Conservation (phyloP, 768 basidiomycete species). For the Boletellus sp. region DNA sequence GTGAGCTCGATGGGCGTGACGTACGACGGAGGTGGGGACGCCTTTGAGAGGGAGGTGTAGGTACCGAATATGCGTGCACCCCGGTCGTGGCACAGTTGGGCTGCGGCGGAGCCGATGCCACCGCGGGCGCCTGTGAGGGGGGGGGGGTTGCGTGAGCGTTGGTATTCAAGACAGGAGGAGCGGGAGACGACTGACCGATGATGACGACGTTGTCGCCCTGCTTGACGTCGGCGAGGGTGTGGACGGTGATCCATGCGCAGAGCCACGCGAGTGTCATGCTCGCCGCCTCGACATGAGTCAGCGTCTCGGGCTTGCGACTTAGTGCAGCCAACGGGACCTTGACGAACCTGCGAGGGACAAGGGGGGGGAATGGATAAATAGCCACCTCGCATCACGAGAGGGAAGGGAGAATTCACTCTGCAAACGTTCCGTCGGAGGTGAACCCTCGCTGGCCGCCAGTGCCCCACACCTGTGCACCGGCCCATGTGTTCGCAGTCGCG, state of each 20-base stretch:
- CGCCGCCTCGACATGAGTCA: constrained; percentile 26
- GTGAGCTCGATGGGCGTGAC: constrained; percentile 32
- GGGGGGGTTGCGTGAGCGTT: background rate
- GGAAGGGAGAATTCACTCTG: constrained; percentile 24
- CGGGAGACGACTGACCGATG: constrained; percentile 17
- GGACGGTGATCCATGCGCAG: constrained; percentile 36
- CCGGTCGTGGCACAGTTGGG: constrained; percentile 30
- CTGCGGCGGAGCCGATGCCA: constrained; percentile 33
- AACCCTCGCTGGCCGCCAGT: constrained; percentile 33
- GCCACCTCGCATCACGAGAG: background rate
- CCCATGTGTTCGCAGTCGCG: constrained; percentile 15
- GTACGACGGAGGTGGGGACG: constrained; percentile 24
- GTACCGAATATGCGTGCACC: constrained; percentile 35
- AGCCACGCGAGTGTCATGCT: constrained; percentile 35
- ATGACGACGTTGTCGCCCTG: constrained; percentile 33
- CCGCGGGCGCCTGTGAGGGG: constrained; percentile 29
- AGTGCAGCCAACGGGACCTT: constrained; percentile 27
- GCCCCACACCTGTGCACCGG: constrained; percentile 33
- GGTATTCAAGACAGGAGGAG: background rate
- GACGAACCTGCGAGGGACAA: constrained; percentile 19
- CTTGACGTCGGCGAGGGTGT: constrained; percentile 33
- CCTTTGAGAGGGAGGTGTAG: constrained; percentile 30
- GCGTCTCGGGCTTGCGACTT: constrained; percentile 28
- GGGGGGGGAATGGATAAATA: background rate
- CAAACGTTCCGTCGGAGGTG: constrained; percentile 32